phyloP scores from a whole-genome alignment of 345 rosid genomes.

The Raphanus raphanistrum region DNA sequence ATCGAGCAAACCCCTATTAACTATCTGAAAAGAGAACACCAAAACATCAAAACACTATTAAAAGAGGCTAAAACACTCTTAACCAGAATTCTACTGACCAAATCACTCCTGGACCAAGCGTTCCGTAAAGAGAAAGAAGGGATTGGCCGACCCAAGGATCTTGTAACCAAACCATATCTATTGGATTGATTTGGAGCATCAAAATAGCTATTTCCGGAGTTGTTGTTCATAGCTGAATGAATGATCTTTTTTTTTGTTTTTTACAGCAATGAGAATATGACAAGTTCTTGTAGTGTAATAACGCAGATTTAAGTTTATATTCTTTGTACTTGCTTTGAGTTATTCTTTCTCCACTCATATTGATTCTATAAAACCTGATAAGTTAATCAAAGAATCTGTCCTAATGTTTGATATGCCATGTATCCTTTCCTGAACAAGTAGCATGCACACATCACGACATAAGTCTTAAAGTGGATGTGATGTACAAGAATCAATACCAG shows the following conservation, averaged over 20 bases:
- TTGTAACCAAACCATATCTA: background rate
- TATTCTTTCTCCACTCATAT: conserved; percentile 36
- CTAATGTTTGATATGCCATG: conserved; percentile 18
- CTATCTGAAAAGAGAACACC: conserved; percentile 22
- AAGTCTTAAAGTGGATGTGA: conserved; percentile 15
- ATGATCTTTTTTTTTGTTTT: background rate
- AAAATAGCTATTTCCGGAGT: conserved; percentile 18
- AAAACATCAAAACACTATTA: background rate
- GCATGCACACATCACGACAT: conserved; percentile 2
- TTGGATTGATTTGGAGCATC: conserved; percentile 15
- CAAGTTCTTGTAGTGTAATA: conserved; percentile 15
- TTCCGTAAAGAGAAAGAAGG: conserved; percentile 29
- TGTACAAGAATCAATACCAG: conserved; percentile 7
- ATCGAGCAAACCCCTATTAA: conserved; percentile 21
- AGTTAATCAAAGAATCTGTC: conserved; percentile 36
- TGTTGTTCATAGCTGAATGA: conserved; percentile 33
- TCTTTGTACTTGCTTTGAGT: conserved; percentile 24
- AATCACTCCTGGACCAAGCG: conserved; percentile 27
- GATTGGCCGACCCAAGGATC: conserved; percentile 34
- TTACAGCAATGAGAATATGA: background rate
- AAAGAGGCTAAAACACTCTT: background rate
- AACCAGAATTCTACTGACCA: conserved; percentile 1
- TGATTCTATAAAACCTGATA: conserved; percentile 24
- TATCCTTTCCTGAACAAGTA: background rate
- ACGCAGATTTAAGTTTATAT: conserved; percentile 11